Base-by-base conservation (phyloP, 768 basidiomycete species). In the Gymnopilus junonius region DNA sequence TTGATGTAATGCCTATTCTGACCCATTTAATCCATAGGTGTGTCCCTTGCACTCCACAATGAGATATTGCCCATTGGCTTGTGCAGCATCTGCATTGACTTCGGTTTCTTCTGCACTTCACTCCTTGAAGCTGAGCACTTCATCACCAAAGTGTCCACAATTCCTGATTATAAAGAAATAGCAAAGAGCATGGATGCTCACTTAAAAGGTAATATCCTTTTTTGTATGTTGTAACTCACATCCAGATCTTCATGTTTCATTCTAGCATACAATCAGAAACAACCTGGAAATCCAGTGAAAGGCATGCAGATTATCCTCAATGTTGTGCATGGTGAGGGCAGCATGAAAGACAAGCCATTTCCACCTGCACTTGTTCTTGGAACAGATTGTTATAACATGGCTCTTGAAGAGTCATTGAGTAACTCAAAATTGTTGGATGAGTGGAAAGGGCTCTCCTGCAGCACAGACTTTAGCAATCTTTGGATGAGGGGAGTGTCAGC, bases 1-100 rank as follows among this genome's bases (percentile, higher is more conserved):
- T 20, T 2, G 17, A 55, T 14, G 14, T 21, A 5, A 25, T n/a
- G 40, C 10, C 15, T 54, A 35, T 35, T 39, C 55, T 60, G 14
- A 14, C 11, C 10, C 37, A 32, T 34, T 31, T 20, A 11, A 45
- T 45, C 12, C n/a, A 21, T 27, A 77, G 80, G 76, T 7, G 55
- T 77, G 61, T 74, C 75, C 8, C 63, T 59, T 12, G 71, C 73
- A 0, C 70, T 80, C 3, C 70, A 78, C 45, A 74, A 71, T 8
- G 79, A 82, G 64, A 74, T 80, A 6, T 67, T 75, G 1, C 75
- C 79, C 1, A 65, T 80, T 21, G 79, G 80, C 2, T 64, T 82
- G 2, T 71, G 77, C 29, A 76, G 75, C 55, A 71, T 75, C 34
- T 78, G 76, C 55, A 59, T 80, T 21, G 79, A 81, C 43, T 73